Evolutionary conservation across 768 basidiomycete genomes (phyloP).

Genomic region (Lenzites betulinus): DNA sequence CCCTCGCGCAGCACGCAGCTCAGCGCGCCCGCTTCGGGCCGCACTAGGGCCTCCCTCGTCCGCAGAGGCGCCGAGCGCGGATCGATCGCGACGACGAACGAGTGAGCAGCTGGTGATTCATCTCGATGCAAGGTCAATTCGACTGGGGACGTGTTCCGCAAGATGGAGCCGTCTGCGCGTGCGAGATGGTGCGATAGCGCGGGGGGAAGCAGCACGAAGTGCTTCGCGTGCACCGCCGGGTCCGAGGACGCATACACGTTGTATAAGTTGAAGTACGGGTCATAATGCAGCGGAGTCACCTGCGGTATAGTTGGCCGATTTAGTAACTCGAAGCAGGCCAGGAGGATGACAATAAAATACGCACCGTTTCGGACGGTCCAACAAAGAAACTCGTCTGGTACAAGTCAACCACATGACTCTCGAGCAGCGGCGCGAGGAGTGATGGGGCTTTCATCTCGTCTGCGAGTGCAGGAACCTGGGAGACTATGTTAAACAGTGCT

Average conservation of each 20-base stretch:
- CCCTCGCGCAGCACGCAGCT: slow-evolving; percentile 27
- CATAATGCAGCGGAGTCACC: slow-evolving; percentile 29
- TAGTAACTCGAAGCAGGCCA: no score
- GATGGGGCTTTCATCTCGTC: slow-evolving; percentile 15
- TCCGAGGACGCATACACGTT: slow-evolving; percentile 25
- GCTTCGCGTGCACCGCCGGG: slow-evolving; percentile 22
- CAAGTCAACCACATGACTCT: slow-evolving; percentile 18
- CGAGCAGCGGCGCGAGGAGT: slow-evolving; percentile 19
- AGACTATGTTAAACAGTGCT: neutral
- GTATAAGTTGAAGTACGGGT: slow-evolving; percentile 30
- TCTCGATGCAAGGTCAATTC: slow-evolving; percentile 11
- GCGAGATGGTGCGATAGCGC: slow-evolving; percentile 9
- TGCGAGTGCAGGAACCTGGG: slow-evolving; percentile 10
- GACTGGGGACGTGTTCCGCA: slow-evolving; percentile 23
- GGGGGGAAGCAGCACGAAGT: slow-evolving; percentile 27
- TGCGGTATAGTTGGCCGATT: neutral
- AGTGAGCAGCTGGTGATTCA: neutral
- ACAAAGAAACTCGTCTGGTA: slow-evolving; percentile 29
- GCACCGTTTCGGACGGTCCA: slow-evolving; percentile 25
- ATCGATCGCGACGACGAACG: slow-evolving; percentile 8
- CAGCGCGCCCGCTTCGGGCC: slow-evolving; percentile 3
- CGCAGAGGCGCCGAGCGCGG: neutral
- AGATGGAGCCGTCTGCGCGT: slow-evolving; percentile 1
- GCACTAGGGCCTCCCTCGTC: slow-evolving; percentile 10
- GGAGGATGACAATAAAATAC: no score